Conservation (phyloP, 192 early-diverging fungal species). For the Coemansia aciculifera region DNA sequence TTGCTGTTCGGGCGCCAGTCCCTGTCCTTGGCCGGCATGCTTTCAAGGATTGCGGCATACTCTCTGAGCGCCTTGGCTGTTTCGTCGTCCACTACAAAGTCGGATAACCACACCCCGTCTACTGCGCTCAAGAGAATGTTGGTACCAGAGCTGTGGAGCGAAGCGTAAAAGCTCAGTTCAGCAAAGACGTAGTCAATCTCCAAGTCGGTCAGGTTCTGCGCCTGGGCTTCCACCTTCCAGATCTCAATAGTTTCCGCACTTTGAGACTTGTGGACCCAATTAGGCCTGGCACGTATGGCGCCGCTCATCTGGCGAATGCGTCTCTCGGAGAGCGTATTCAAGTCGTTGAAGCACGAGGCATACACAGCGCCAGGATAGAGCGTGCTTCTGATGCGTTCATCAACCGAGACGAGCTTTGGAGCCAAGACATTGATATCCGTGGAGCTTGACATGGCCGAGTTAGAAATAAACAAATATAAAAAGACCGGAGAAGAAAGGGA, state of each 20-base stretch:
- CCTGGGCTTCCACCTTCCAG: conserved; percentile 24
- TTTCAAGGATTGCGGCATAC: conserved; percentile 37
- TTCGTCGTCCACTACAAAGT: conserved; percentile 26
- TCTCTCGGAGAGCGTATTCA: conserved; percentile 30
- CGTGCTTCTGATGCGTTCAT: conserved; percentile 2
- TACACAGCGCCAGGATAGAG: conserved; percentile 16
- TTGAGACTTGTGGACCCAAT: conserved; percentile 44
- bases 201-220: conserved; percentile 30
- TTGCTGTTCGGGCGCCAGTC: conserved; percentile 53
- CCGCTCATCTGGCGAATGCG: conserved; percentile 35
- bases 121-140: conserved; percentile 26
- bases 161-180: conserved; percentile 46
- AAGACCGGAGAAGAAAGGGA: neutral
- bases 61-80: conserved; percentile 24
- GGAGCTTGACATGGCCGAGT: neutral
- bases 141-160: conserved; percentile 26
- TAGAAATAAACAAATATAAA: neutral
- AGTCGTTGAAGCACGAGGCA: neutral
- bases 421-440: neutral
- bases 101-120: conserved; percentile 42
- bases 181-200: conserved; percentile 50
- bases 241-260: conserved; percentile 21
- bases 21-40: conserved; percentile 23
- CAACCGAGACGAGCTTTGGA: neutral
- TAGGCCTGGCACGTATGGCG: conserved; percentile 51